Conservation (phyloP, 352 stramenopile genomes). For the Saprolegnia parasitica region DNA sequence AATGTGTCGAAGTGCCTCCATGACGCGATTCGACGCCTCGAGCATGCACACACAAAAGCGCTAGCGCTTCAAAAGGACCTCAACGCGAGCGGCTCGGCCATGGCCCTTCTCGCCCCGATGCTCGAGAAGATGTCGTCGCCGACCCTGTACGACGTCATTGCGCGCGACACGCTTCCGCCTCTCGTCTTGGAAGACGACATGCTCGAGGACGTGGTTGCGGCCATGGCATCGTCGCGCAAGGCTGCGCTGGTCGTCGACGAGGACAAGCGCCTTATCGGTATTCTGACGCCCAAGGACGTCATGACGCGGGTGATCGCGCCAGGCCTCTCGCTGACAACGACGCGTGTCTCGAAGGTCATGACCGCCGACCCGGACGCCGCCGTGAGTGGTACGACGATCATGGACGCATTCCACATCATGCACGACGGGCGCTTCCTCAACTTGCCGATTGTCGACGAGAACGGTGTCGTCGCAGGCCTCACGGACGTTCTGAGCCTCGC, state of each 20-base stretch:
- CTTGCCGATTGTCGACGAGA: conserved; percentile 89
- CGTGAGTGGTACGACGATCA: conserved; percentile 88
- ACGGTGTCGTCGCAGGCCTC: conserved; percentile 70
- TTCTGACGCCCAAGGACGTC: conserved; percentile 98
- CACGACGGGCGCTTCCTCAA: conserved; percentile 97
- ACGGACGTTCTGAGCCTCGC: conserved; percentile 77
- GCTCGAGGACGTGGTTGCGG: conserved; percentile 63
- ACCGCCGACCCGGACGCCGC: conserved; percentile 94
- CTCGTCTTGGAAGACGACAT: conserved; percentile 67
- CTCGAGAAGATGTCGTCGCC: conserved; percentile 86
- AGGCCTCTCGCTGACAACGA: conserved; percentile 82
- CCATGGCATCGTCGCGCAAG: conserved; percentile 75
- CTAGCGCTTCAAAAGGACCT: conserved; percentile 78
- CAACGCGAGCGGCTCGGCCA: conserved; percentile 50
- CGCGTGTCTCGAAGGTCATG: conserved; percentile 90
- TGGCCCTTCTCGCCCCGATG: conserved; percentile 65
- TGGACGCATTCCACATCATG: conserved; percentile 98
- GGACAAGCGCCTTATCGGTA: conserved; percentile 85
- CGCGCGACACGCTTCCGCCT: conserved; percentile 60
- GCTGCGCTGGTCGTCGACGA: conserved; percentile 73
- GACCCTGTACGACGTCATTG: conserved; percentile 69
- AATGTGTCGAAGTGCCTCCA: conserved; percentile 98
- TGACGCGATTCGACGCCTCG: conserved; percentile 96
- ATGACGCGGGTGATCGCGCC: conserved; percentile 93
- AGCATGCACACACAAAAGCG: conserved; percentile 54